Base-by-base conservation (phyloP, 2,329 filamentous ascomycete species). In the Colletotrichum somersetense region DNA sequence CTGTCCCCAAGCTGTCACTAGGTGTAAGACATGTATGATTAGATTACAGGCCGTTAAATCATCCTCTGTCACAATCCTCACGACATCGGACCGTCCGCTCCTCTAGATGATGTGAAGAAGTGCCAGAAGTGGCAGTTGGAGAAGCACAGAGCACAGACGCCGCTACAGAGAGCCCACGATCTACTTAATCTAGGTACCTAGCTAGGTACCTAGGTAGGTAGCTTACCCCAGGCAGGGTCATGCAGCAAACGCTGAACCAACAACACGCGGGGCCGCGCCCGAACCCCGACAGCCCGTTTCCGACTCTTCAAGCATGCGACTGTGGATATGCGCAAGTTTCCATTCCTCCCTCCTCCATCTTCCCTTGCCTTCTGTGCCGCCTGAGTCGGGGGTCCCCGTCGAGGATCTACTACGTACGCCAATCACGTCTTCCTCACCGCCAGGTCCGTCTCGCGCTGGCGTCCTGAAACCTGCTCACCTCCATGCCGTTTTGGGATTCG, bases 391-490 rank as follows among this genome's bases (percentile, higher is more conserved):
- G 8, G 1, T 5, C 40, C 38, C 48, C 46, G 40, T 46, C n/a
- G 23, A 18, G 12, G 40, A 5, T n/a, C n/a, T 30, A 12, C 61
- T 30, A 5, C 30, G 30, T 30, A 30, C 30, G 35, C 48, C 48
- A 64, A 55, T 64, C 62, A 64, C 46, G 38, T 65, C 23, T 7
- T 59, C 26, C 55, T 50, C 56, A 61, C 66, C 67, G 59, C 55
- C 53, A 11, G 44, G 52, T 61, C 69, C 65, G 69, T 59, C 69
- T 64, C 62, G 68, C 69, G 59, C 58, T 61, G 65, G 69, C 65
- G 69, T 64, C 59, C 69, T 72, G 69, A 72, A 72, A 72, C 69
- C 62, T 72, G 69, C 69, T 72, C 69, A 72, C 69, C 66, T 72
- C 69, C 46, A 72, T 72, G 59, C 69, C 69, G 65, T 68, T 72